Base-by-base conservation (phyloP, 805 yeast genomes). In the Barnettozyma populi region DNA sequence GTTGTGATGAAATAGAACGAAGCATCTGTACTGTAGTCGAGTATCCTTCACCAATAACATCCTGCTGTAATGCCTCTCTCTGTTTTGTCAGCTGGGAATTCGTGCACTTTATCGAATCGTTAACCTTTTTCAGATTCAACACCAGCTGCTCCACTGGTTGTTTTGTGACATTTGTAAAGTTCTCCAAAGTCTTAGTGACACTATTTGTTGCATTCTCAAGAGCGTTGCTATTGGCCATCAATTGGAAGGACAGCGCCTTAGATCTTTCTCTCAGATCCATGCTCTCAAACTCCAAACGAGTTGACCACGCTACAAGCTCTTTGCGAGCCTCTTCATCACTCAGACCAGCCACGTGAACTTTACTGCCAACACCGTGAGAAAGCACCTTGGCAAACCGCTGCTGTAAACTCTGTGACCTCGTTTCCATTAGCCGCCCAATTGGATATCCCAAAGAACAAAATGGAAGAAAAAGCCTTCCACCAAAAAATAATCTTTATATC, bases 211-310 rank as follows among this genome's bases (percentile, higher is more conserved):
- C 40, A 8, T 19, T 25, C 36, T 48, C 31, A 11, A 49, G 39
- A 7, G 39, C 16, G 16, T 43, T 38, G 35, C 52, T 54, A 32
- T 53, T 55, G n/a, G 47, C 44, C 8, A 41, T 13, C 19, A 59
- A 48, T 43, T 52, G 57, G 4, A 29, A n/a, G 8, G 48, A 45
- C 40, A 57, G 45, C 14, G 45, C 44, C 19, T 45, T 54, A 5
- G 60, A 53, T 29, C 63, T 60, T 11, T 67, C 67, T 37, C 76
- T 59, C 23, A 74, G 54, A 27, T 73, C 78, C 2, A 72, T 61
- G 13, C 73, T 65, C 49, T 78, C 82, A 44, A 76, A 49, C 51
- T 78, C 82, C 18, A 78, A 55, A 32, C 71, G 68, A 5, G 75
- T 69, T 0, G 80, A 80, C 82, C 81, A 77, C 52, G 62, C 61